A percentile compares a stretch with the other conserved stretches of the same genome.
These are phyloP conservation scores for Nemania abortiva DNA, from an alignment of 2,329 filamentous ascomycete genomes.

Conservation along the genomic window DNA sequence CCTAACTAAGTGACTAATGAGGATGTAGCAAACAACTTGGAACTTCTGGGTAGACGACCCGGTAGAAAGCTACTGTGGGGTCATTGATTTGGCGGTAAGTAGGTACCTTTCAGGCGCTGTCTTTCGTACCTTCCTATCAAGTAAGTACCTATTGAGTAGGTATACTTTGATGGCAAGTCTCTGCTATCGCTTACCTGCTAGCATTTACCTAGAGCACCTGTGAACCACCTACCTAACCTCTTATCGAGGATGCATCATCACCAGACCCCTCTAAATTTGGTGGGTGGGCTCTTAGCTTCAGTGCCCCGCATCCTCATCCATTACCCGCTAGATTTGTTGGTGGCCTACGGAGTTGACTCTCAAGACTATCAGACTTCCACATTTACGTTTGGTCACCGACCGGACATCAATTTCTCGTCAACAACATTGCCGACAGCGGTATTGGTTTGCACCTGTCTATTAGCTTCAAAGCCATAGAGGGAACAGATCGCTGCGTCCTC, in stretches of 20 bases:
- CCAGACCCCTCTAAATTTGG: conserved; percentile 34
- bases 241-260: conserved; percentile 33
- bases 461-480: neutral
- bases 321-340: neutral
- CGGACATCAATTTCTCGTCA: conserved; percentile 13
- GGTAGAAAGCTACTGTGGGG: too few species aligned
- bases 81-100: neutral
- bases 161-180: conserved; percentile 18
- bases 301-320: conserved; percentile 31
- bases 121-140: neutral
- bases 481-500: neutral
- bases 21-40: neutral
- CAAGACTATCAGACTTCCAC: neutral
- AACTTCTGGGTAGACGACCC: too few species aligned
- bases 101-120: neutral
- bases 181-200: conserved; percentile 21
- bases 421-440: neutral
- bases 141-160: neutral
- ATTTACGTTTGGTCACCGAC: neutral
- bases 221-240: conserved; percentile 4
- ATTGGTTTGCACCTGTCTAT: neutral
- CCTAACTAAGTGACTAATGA: neutral
- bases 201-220: neutral
- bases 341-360: too few species aligned
- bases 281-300: neutral